phyloP scores from a whole-genome alignment of 257 asterid genomes.

The Thymus mandschuricus region DNA sequence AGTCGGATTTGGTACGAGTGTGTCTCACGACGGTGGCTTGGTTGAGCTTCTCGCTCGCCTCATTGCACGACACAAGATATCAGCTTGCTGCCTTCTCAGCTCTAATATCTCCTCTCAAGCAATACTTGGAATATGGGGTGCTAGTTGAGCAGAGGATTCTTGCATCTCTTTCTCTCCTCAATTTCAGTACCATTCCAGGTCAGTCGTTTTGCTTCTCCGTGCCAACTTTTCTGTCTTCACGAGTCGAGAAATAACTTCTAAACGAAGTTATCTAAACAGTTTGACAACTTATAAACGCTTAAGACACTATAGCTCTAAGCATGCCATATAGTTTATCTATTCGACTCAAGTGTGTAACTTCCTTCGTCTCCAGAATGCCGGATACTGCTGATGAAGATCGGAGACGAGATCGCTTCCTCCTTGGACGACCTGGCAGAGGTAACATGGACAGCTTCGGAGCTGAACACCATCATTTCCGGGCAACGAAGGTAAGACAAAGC shows the following conservation, averaged over 20 bases:
- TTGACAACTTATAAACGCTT: too few species aligned
- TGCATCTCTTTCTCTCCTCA: conserved; percentile 65
- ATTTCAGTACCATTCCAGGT: conserved; percentile 72
- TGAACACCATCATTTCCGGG: conserved; percentile 38
- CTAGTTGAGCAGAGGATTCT: conserved; percentile 70
- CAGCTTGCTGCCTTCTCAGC: conserved; percentile 60
- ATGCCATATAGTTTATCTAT: background rate
- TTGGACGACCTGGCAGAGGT: conserved; percentile 52
- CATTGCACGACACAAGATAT: conserved; percentile 42
- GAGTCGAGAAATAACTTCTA: too few species aligned
- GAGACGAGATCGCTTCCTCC: conserved; percentile 44
- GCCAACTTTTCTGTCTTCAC: too few species aligned
- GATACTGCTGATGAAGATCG: conserved; percentile 51
- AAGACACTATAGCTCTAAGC: too few species aligned
- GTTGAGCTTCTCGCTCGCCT: conserved; percentile 68
- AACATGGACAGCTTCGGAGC: conserved; percentile 78
- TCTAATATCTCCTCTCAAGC: conserved; percentile 55
- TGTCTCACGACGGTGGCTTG: conserved; percentile 74
- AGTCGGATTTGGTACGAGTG: conserved; percentile 56
- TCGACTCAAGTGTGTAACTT: background rate
- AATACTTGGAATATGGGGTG: conserved; percentile 51
- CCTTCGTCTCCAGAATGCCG: conserved; percentile 53
- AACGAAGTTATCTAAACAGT: too few species aligned
- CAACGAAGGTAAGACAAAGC: conserved; percentile 27
- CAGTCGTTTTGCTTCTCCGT: background rate